Evolutionary conservation across 2,329 filamentous ascomycete species (phyloP).

Genomic region (Aspergillus udagawae): DNA sequence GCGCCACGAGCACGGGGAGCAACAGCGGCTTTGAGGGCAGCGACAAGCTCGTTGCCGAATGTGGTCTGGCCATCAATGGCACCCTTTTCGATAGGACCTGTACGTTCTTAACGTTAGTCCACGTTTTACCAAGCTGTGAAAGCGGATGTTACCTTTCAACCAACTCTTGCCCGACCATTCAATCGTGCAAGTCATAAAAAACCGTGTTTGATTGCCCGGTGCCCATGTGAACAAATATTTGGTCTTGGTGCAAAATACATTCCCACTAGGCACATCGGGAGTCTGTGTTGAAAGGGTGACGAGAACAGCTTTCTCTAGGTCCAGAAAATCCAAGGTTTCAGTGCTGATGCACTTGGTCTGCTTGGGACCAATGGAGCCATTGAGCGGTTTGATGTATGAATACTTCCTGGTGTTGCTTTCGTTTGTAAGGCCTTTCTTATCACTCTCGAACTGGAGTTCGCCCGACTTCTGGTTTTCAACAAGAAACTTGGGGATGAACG

Average conservation of each 20-base stretch:
- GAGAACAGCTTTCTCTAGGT: conserved; percentile 81
- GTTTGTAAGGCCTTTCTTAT: conserved; percentile 70
- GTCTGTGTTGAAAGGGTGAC: conserved; percentile 82
- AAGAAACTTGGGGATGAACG: conserved; percentile 84
- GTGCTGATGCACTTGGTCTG: conserved; percentile 92
- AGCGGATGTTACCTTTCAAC: conserved; percentile 70
- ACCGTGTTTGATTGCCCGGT: conserved; percentile 74
- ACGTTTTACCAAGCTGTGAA: neutral
- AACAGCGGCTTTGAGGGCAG: conserved; percentile 68
- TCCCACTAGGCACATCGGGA: conserved; percentile 91
- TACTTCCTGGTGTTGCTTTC: conserved; percentile 73
- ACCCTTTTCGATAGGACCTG: conserved; percentile 93
- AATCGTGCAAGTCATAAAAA: conserved; percentile 83
- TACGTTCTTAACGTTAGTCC: conserved; percentile 25
- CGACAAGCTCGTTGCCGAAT: conserved; percentile 77
- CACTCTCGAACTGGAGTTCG: conserved; percentile 79
- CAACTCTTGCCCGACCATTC: conserved; percentile 99
- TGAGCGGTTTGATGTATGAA: conserved; percentile 87
- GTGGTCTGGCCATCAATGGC: conserved; percentile 82
- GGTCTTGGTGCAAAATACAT: conserved; percentile 86
- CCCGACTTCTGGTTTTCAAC: conserved; percentile 81
- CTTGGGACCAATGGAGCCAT: conserved; percentile 78
- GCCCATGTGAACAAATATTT: conserved; percentile 94
- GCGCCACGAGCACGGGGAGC: conserved; percentile 58
- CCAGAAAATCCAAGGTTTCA: conserved; percentile 77